Conservation (phyloP, 768 basidiomycete species). For the Panellus pusillus region DNA sequence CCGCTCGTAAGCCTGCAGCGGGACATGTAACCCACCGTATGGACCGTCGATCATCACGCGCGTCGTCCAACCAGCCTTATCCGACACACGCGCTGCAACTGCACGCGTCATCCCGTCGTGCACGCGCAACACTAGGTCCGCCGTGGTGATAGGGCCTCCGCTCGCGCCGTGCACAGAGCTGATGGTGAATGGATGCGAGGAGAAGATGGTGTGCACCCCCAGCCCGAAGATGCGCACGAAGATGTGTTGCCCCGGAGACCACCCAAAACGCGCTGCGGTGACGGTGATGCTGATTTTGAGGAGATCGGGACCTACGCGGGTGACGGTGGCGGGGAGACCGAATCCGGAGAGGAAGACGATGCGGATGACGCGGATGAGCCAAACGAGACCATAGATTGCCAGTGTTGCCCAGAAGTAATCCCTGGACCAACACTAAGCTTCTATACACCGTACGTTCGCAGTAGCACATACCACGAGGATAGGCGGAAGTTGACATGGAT, state of each 20-base stretch:
- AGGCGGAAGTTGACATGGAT: constrained; percentile 32
- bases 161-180: constrained; percentile 23
- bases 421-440: constrained; percentile 12
- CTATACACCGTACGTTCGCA: too few species aligned
- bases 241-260: constrained; percentile 34
- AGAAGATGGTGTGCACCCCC: constrained; percentile 23
- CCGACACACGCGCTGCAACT: constrained; percentile 17
- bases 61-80: constrained; percentile 15
- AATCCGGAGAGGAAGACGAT: constrained; percentile 27
- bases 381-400: constrained; percentile 29
- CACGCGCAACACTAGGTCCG: constrained; percentile 28
- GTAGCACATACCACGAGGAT: constrained; percentile 27
- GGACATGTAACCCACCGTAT: constrained; percentile 28
- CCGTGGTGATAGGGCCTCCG: constrained; percentile 10
- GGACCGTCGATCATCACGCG: constrained; percentile 31
- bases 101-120: constrained; percentile 30
- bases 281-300: constrained; percentile 23
- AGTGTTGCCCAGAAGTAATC: constrained; percentile 34
- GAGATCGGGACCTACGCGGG: constrained; percentile 25
- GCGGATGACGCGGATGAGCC: constrained; percentile 27
- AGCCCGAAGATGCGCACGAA: constrained; percentile 24
- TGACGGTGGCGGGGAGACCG: constrained; percentile 25
- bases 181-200: constrained; percentile 37
- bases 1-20: constrained; percentile 27
- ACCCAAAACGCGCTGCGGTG: constrained; percentile 26